Evolutionary conservation across 345 rosid species (phyloP), one percentile per base, ranked within the genome.

Genomic region (Erysimum cheiranthoides): DNA sequence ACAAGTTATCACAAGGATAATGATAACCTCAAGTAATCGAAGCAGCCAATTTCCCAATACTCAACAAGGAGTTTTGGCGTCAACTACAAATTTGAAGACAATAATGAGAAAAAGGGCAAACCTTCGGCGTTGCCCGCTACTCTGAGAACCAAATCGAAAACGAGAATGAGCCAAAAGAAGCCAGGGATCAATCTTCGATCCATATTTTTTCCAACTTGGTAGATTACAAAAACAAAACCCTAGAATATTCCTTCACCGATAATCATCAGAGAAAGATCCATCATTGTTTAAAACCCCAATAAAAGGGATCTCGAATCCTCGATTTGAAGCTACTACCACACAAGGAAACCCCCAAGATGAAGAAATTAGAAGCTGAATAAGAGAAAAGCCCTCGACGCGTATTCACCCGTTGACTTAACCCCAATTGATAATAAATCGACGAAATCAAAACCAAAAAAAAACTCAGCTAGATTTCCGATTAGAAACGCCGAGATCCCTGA

Each of bases 81-180:
- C 25, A 38, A 28, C 16, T 40, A 27, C 2, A 35, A 47, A 46
- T 4, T 4, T 34, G 4, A 56, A 27, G 46, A 77, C 0, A 77
- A 49, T 32, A 57, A 50, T 21, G 73, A 66, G 4, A 12, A 32
- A 27, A 49, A 9, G 31, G 56, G 27, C 38, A 53, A 13, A 93
- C 96, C 98, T 87, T 93, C 98, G 8, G 82, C 79, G 84, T 93
- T 93, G 61, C 88, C 86, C 2, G 86, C 36, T 42, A 82, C 88
- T 73, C 85, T 81, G 61, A 78, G 71, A 68, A 85, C 69, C 71
- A 84, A 78, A 73, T 73, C 79, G 60, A 82, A 78, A 68, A 84
- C 80, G 51, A 86, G 72, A 80, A 86, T 63, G 27, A 87, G 64
- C 77, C 84, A 80, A 17, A 84, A 68, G 66, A 80, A 77, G 59